Conservation (phyloP, 176 grass and related monocot genomes). For the Hyparrhenia diplandra region DNA sequence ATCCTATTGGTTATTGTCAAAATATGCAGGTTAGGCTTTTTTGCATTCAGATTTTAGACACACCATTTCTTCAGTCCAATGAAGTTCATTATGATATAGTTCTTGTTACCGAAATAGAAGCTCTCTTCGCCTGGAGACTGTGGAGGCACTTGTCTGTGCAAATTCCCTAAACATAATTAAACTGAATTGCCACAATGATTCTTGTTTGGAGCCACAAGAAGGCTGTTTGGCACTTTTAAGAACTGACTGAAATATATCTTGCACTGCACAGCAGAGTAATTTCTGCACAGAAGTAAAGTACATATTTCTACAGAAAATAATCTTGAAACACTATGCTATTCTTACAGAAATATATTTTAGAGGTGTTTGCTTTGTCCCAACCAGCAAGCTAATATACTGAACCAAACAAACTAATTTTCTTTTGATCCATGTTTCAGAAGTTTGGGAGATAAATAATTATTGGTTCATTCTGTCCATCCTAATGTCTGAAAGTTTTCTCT, state of each 20-base stretch:
- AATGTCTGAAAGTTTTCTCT: too few relatives aligned
- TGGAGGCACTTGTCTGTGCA: too few relatives aligned
- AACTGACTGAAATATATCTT: not conserved
- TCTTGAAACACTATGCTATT: not conserved
- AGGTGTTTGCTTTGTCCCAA: not conserved
- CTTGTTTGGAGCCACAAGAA: not conserved
- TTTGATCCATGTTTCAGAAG: not conserved
- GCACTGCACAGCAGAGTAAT: not conserved
- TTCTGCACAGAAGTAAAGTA: not conserved
- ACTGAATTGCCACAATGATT: not conserved
- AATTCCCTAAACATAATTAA: too few relatives aligned
- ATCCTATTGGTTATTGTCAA: too few relatives aligned
- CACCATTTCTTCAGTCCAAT: too few relatives aligned
- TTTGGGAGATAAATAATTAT: too few relatives aligned
- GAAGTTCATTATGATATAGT: too few relatives aligned
- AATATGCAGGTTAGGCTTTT: too few relatives aligned
- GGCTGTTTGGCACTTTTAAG: not conserved
- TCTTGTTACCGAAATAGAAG: too few relatives aligned
- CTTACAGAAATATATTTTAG: not conserved
- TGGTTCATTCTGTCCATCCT: too few relatives aligned
- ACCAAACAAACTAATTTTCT: not conserved
- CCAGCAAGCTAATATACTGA: not conserved
- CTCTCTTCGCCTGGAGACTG: too few relatives aligned
- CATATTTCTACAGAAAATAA: not conserved
- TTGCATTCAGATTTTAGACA: too few relatives aligned